Percentiles rank a stretch among this genome's conserved stretches.
phyloP scores from a whole-genome alignment of 2,329 filamentous ascomycete species.

The Trichoderma pleuroti region DNA sequence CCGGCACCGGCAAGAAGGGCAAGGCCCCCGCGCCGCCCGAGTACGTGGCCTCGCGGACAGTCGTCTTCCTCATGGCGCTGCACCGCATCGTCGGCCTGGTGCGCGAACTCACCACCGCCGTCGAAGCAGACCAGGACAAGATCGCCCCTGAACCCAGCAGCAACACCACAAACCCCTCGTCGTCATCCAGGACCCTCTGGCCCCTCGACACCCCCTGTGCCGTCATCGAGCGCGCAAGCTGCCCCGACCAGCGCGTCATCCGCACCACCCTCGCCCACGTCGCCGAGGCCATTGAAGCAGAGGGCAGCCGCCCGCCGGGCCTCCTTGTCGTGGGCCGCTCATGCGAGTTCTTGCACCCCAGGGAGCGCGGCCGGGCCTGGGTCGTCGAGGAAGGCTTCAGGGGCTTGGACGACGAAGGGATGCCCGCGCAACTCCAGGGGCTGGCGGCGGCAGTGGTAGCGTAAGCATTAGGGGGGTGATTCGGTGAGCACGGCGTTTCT shows the following conservation, averaged over 20 bases:
- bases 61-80: conserved; percentile 92
- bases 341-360: conserved; percentile 70
- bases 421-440: conserved; percentile 20
- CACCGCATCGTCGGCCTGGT: conserved; percentile 78
- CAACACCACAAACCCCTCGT: neutral
- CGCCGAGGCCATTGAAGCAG: conserved; percentile 76
- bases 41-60: conserved; percentile 72
- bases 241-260: conserved; percentile 89
- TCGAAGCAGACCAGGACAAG: conserved; percentile 15
- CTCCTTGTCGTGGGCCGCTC: conserved; percentile 80
- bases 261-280: conserved; percentile 79
- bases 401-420: conserved; percentile 63
- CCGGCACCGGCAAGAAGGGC: conserved; percentile 89
- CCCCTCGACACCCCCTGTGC: conserved; percentile 80
- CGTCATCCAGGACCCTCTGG: conserved; percentile 50
- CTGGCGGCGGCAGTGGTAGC: neutral
- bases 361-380: conserved; percentile 64
- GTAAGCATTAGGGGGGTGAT: neutral
- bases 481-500: neutral
- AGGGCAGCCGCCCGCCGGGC: conserved; percentile 85
- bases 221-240: conserved; percentile 89
- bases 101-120: conserved; percentile 58
- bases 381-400: conserved; percentile 82
- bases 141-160: conserved; percentile 13
- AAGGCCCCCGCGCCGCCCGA: conserved; percentile 76